These are phyloP conservation scores for Mortierella sp. DNA, from an alignment of 371 early-diverging fungal genomes.

Conservation along the genomic window DNA sequence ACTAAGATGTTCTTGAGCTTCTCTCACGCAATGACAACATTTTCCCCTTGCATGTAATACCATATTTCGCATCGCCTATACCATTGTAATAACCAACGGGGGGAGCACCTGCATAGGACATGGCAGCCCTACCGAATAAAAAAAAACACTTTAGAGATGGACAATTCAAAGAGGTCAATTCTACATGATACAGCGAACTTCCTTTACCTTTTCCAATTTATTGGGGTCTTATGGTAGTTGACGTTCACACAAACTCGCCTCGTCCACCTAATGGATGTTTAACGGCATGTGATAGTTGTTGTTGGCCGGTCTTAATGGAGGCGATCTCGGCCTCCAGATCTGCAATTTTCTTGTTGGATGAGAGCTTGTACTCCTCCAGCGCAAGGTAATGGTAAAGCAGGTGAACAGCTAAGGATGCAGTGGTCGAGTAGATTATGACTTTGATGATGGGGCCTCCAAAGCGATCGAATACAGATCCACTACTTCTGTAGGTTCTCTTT, in stretches of 20 bases:
- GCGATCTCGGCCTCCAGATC: conserved; percentile 49
- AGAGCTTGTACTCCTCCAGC: conserved; percentile 43
- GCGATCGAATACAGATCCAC: conserved; percentile 25
- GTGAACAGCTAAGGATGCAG: conserved; percentile 29
- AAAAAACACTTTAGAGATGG: neutral
- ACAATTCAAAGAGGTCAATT: neutral
- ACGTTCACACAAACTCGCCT: conserved; percentile 43
- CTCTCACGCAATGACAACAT: neutral
- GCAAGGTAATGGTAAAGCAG: conserved; percentile 32
- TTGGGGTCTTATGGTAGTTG: too few species aligned
- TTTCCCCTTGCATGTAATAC: conserved; percentile 4
- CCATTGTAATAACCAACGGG: neutral
- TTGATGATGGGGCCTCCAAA: conserved; percentile 42
- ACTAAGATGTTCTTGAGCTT: conserved; percentile 11
- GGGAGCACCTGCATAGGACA: conserved; percentile 6
- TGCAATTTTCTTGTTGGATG: conserved; percentile 20
- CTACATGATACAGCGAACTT: neutral
- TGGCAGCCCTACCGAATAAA: neutral
- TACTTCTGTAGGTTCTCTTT: conserved; percentile 5
- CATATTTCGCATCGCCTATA: conserved; percentile 10
- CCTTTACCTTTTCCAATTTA: neutral
- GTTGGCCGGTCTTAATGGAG: conserved; percentile 11
- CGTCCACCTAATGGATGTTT: conserved; percentile 49
- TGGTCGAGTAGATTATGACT: conserved; percentile 31
- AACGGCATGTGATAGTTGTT: conserved; percentile 1